Conservation (phyloP, 208 protist species). For the Porcisia deanei region DNA sequence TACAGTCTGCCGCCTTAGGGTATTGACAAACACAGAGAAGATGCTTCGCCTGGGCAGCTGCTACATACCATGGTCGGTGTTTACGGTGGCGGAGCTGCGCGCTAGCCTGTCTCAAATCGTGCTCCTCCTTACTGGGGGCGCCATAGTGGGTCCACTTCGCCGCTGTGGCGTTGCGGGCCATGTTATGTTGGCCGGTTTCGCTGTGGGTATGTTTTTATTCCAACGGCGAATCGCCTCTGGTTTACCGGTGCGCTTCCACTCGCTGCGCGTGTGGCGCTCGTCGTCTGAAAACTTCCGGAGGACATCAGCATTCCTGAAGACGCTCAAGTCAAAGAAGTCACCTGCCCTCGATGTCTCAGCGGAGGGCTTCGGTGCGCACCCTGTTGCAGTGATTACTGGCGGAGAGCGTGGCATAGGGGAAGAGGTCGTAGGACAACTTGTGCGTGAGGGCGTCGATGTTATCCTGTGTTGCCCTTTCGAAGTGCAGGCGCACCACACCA, state of each 20-base stretch:
- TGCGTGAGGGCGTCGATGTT: slow-evolving; percentile 34
- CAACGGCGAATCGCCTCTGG: slow-evolving; percentile 51
- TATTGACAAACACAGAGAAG: not conserved
- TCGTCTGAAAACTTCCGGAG: slow-evolving; percentile 42
- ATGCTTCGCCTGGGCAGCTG: slow-evolving; percentile 31
- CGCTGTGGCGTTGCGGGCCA: slow-evolving; percentile 6
- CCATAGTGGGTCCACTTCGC: slow-evolving; percentile 10
- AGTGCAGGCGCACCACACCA: slow-evolving; percentile 31
- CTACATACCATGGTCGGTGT: slow-evolving; percentile 38
- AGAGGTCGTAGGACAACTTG: slow-evolving; percentile 41
- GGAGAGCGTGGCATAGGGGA: slow-evolving; percentile 51
- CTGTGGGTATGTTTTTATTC: slow-evolving; percentile 40
- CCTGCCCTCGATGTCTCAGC: not conserved
- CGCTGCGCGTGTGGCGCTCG: slow-evolving; percentile 32
- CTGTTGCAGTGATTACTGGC: slow-evolving; percentile 48
- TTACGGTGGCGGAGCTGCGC: slow-evolving; percentile 38
- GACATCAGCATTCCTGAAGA: slow-evolving; percentile 33
- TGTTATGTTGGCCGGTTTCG: slow-evolving; percentile 14
- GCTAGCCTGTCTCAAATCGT: slow-evolving; percentile 35
- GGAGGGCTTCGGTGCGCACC: slow-evolving; percentile 9
- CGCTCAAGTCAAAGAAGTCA: slow-evolving; percentile 12
- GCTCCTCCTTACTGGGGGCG: slow-evolving; percentile 15
- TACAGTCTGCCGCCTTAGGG: not conserved
- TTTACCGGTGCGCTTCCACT: slow-evolving; percentile 35
- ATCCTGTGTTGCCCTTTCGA: slow-evolving; percentile 52